Percentiles rank a stretch among this genome's conserved stretches.
Conservation (phyloP, 2,329 filamentous ascomycete genomes). For the Trichoderma gracile region DNA sequence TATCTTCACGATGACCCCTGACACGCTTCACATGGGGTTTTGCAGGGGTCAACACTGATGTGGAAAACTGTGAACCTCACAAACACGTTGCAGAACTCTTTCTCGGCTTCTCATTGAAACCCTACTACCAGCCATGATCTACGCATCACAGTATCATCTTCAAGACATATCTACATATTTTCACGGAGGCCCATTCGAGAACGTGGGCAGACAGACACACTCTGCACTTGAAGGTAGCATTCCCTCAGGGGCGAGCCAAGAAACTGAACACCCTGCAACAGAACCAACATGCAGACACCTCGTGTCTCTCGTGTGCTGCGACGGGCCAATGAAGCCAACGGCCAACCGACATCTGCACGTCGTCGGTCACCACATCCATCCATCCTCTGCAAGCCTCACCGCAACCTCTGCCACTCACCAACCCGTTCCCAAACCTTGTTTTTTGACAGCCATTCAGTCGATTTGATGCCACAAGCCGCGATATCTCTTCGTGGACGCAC, state of each 20-base stretch:
- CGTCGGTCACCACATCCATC: background rate
- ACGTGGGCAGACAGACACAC: no score
- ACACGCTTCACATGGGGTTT: background rate
- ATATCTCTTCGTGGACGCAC: background rate
- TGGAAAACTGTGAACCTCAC: background rate
- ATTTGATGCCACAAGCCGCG: background rate
- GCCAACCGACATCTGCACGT: constrained; percentile 11
- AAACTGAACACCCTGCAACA: background rate
- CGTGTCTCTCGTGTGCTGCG: background rate
- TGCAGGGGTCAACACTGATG: background rate
- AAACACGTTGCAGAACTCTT: background rate
- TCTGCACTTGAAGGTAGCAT: background rate
- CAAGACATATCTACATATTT: no score
- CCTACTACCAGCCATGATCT: background rate
- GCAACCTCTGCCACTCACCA: background rate
- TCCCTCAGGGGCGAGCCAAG: background rate
- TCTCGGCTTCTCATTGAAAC: background rate
- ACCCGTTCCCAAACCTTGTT: background rate
- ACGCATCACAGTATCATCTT: background rate
- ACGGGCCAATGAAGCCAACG: background rate
- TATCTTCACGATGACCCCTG: background rate
- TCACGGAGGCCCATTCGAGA: background rate
- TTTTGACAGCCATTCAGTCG: background rate
- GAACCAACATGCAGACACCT: constrained; percentile 14
- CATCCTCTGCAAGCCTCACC: background rate